A percentile compares a stretch with the other conserved stretches of the same genome.
Evolutionary conservation across 371 early-diverging fungal genomes (phyloP).

Genomic region (Syncephalastrum contaminatum): DNA sequence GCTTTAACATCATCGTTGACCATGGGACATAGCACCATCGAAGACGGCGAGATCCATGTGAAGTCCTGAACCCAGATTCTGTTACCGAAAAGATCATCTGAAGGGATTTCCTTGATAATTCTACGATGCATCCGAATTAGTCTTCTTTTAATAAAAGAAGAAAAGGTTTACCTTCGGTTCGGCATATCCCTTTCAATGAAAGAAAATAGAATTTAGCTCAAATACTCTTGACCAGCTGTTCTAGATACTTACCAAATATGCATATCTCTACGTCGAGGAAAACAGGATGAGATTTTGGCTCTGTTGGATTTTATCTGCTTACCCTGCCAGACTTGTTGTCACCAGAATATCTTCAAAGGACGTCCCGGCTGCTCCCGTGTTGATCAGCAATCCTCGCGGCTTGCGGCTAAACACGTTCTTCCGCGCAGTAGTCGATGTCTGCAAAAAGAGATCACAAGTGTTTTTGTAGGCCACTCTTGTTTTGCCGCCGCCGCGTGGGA

Average conservation of each 20-base stretch:
- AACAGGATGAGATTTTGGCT: neutral
- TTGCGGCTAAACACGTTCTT: conserved; percentile 16
- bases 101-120: neutral
- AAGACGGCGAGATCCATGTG: neutral
- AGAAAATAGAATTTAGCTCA: neutral
- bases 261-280: conserved; percentile 17
- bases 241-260: conserved; percentile 31
- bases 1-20: conserved; percentile 1
- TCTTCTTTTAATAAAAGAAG: conserved; percentile 17
- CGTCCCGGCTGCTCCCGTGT: conserved; percentile 14
- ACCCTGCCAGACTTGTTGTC: conserved; percentile 31
- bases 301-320: neutral
- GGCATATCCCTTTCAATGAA: conserved; percentile 21
- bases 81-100: neutral
- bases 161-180: conserved; percentile 11
- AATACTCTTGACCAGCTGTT: neutral
- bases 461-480: too few relatives aligned
- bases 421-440: conserved; percentile 3
- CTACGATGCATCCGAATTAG: conserved; percentile 20
- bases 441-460: conserved; percentile 13
- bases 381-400: conserved; percentile 34
- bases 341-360: conserved; percentile 28
- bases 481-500: too few relatives aligned
- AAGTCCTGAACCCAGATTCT: conserved; percentile 1
- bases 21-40: conserved; percentile 4